Evolutionary conservation across 352 stramenopile genomes (phyloP), one percentile per base, ranked within the genome.

Genomic region (Hyaloperonospora brassicae): DNA sequence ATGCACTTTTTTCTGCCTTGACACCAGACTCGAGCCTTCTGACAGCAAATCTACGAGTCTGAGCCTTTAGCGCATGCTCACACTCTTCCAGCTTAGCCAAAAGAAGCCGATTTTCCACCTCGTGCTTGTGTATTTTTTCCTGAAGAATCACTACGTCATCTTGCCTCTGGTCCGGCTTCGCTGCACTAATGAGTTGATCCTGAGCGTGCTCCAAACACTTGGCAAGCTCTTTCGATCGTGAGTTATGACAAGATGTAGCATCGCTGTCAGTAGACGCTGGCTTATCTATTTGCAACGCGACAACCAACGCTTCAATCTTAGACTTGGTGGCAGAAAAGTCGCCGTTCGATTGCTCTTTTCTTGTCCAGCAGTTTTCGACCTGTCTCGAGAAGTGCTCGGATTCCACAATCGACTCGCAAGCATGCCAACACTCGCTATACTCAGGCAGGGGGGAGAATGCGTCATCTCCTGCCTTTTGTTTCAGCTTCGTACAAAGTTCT

Each of bases 391-490:
- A 41, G 17, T 59, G 49, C 0, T 57, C 47, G 24, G 25, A 49
- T 27, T 61, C 12, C 35, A 30, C 31, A 35, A 59, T 12, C 1
- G 27, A 25, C 4, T 57, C 27, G 27, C 41, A 52, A 47, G 35
- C 39, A 34, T 17, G 40, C 41, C 34, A 46, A 38, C 62, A 54
- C 24, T 64, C 50, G 9, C 59, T 13, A 25, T 69, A 50, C 10
- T 59, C 51, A 7, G 55, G 47, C 13, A 47, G 43, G 5, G 74
- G 55, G 27, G 50, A 57, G 0, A 47, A 8, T 0, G 52, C 49
- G 45, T 76, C 51, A 1, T 70, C 41, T 55, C 66, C 52, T 21
- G 61, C 61, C 7, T 70, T 49, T 1, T 44, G 36, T 40, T 76
- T 52, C 3, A 78, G 27, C 34, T 72, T 36, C 2, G 17, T 25